A percentile compares a stretch with the other conserved stretches of the same genome.
phyloP scores from a whole-genome alignment of 305 asterid genomes.

The Fraxinus baroniana region DNA sequence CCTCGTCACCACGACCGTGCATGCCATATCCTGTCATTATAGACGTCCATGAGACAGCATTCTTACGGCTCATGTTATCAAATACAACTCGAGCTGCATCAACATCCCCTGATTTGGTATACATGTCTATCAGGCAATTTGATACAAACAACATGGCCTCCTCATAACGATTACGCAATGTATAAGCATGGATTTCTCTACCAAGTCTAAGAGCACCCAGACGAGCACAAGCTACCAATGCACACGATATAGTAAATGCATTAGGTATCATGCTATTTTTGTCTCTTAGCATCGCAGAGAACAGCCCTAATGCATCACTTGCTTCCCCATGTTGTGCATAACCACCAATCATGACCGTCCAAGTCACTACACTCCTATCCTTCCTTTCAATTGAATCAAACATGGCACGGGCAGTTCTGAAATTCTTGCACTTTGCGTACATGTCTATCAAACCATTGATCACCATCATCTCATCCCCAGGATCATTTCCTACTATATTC shows the following conservation, averaged over 20 bases:
- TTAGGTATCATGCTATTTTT: slow-evolving; percentile 52
- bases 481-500: slow-evolving; percentile 42
- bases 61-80: slow-evolving; percentile 52
- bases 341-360: slow-evolving; percentile 91
- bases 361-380: slow-evolving; percentile 72
- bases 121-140: slow-evolving; percentile 86
- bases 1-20: slow-evolving; percentile 84
- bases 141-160: slow-evolving; percentile 62
- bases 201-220: slow-evolving; percentile 64
- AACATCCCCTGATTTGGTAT: slow-evolving; percentile 76
- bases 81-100: slow-evolving; percentile 67
- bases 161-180: slow-evolving; percentile 52
- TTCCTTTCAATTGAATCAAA: slow-evolving; percentile 50
- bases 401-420: slow-evolving; percentile 45
- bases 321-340: slow-evolving; percentile 84
- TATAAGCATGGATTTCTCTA: slow-evolving; percentile 64
- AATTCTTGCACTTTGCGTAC: slow-evolving; percentile 70
- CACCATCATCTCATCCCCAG: slow-evolving; percentile 77
- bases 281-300: slow-evolving; percentile 53
- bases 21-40: slow-evolving; percentile 83
- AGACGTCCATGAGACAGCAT: slow-evolving; percentile 78
- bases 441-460: slow-evolving; percentile 71
- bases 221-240: slow-evolving; percentile 76
- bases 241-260: slow-evolving; percentile 76
- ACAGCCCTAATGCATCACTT: slow-evolving; percentile 56